phyloP scores from a whole-genome alignment of 164 flowering plant species.

The Euptelea pleiosperma region DNA sequence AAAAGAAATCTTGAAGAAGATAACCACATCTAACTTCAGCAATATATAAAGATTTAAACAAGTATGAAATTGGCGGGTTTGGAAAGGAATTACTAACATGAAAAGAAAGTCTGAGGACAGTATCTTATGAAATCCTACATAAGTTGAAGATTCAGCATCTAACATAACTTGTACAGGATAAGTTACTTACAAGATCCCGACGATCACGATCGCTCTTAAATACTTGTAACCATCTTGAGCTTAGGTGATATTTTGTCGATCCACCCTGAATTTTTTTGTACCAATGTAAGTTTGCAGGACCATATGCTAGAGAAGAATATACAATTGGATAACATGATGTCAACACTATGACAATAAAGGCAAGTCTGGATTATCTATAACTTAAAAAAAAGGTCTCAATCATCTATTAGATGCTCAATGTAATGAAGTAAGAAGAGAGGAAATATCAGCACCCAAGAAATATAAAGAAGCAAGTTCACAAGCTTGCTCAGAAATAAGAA shows the following conservation, averaged over 20 bases:
- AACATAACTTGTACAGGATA: constrained; percentile 5
- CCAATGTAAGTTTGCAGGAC: constrained; percentile 6
- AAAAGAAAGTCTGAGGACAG: neutral
- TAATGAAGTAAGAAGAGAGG: too few relatives aligned
- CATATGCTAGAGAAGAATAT: neutral
- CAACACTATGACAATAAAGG: neutral
- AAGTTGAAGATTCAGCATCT: neutral
- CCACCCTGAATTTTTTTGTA: constrained; percentile 62
- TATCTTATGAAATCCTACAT: neutral
- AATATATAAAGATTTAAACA: too few relatives aligned
- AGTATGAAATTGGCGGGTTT: too few relatives aligned
- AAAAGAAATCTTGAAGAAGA: too few relatives aligned
- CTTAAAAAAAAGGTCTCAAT: too few relatives aligned
- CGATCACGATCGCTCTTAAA: constrained; percentile 94
- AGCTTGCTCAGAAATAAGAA: too few relatives aligned
- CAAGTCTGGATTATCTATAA: too few relatives aligned
- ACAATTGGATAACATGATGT: neutral
- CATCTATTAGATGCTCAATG: neutral
- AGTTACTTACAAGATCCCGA: constrained; percentile 90
- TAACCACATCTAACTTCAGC: too few relatives aligned
- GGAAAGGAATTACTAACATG: neutral
- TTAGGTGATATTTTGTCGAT: constrained; percentile 89
- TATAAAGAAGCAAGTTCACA: too few relatives aligned
- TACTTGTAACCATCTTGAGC: constrained; percentile 80
- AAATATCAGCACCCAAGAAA: too few relatives aligned